Conservation (phyloP, 1,139 yeast genomes). For the Pichia sp. region DNA sequence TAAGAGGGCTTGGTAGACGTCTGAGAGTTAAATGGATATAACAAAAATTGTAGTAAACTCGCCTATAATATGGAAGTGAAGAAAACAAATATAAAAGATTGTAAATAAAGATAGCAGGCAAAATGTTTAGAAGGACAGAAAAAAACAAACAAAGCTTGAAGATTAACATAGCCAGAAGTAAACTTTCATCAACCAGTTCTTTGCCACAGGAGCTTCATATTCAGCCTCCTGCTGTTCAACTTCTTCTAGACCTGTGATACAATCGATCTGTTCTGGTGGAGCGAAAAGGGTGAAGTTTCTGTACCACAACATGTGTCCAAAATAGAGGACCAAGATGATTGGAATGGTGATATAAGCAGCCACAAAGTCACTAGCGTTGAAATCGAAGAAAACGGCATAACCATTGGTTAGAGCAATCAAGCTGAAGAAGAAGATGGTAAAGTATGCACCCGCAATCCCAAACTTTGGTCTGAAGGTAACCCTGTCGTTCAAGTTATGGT, state of each 20-base stretch:
- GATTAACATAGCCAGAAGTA: conserved; percentile 38
- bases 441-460: conserved; percentile 45
- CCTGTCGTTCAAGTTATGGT: conserved; percentile 41
- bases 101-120: background rate
- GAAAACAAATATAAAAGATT: background rate
- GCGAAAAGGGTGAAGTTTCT: conserved; percentile 32
- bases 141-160: conserved; percentile 32
- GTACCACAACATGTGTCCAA: conserved; percentile 34
- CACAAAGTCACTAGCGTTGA: conserved; percentile 45
- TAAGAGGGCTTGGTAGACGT: no score
- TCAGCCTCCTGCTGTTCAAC: conserved; percentile 38
- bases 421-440: conserved; percentile 39
- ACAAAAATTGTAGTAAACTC: no score
- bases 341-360: conserved; percentile 64
- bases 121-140: background rate
- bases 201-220: conserved; percentile 35
- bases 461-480: conserved; percentile 42
- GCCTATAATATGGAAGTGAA: background rate
- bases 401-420: conserved; percentile 54
- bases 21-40: no score
- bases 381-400: conserved; percentile 41
- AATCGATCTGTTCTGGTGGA: conserved; percentile 43
- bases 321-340: conserved; percentile 43
- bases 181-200: conserved; percentile 34
- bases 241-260: conserved; percentile 41